Evolutionary conservation across 495 filamentous ascomycete species (phyloP), one percentile per base, ranked within the genome.

Genomic region (Hypoxylon fuscum): DNA sequence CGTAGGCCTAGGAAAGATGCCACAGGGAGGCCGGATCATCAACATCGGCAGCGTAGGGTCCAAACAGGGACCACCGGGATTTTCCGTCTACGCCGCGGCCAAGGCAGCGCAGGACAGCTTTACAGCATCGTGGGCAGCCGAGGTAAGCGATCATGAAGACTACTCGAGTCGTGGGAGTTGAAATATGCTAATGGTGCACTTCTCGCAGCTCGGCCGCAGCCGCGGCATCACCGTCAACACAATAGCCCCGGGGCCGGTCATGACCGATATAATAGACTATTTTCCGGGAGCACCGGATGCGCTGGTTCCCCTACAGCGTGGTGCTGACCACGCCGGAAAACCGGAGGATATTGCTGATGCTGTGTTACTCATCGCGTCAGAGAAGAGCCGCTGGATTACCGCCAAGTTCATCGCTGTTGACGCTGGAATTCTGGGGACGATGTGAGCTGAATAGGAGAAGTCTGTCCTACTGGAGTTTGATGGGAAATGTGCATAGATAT

Each of bases 341-440:
- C 62, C 70, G 0, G 64, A 73, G 32, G 79, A 85, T 68, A 70
- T 85, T 52, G 80, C 74, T 12, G 80, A 82, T 63, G 74, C 74
- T 8, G 79, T 79, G 17, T 46, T 77, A 15, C 64, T 83, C n/a
- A 38, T 84, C 8, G 74, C 71, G 9, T 74, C 71, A 9, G 82
- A 83, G 68, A 76, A 79, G 63, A 77, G 74, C 38, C 66, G 77
- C 6, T 83, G 80, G 82, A 71, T 85, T 34, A 83, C 79, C 0
- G 82, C 79, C 12, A 74, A 81, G 72, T 72, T 68, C 43, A 73
- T 85, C 32, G 74, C 76, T 40, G 76, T 74, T 5, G 79, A 79
- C 68, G 79, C 79, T 22, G 81, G 82, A 3, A 69, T 74, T 18
- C 62, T 38, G 21, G 55, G 59, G 21, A 14, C 35, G 12, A 2